Base-by-base conservation (phyloP, 2,329 filamentous ascomycete genomes). In the Thelonectria discophora region DNA sequence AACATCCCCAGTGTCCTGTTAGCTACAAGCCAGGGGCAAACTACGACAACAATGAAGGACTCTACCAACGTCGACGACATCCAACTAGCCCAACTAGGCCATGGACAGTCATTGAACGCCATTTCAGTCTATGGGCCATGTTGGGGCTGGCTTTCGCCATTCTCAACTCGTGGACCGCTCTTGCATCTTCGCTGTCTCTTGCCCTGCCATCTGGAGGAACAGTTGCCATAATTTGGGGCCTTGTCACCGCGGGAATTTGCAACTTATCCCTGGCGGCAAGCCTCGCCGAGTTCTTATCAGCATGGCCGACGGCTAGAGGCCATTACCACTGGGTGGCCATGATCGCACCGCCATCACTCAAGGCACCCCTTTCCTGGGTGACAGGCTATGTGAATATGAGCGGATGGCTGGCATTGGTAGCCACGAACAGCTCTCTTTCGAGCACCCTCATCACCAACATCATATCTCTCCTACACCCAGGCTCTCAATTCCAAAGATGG, bases 241-340 rank as follows among this genome's bases (percentile, higher is more conserved):
- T 76, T 0, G 68, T 75, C 2, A 76, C 74, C 0, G 73, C 74
- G 7, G 74, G 74, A 5, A 62, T 75, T n/a, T 76, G 74, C 65
- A 76, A 76, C 46, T 47, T 76, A 12, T 75, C 74, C 3, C 75
- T 91, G 48, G 87, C 89, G 2, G 83, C 87, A 1, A 90, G 87
- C 15, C 79, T 92, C 10, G 89, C 89, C 21, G 90, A 92, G 73
- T 92, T 90, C 66, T 78, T 90, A 6, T 89, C 87, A 0, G 86
- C 87, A 1, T 90, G 86, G 47, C 81, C 80, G 1, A 82, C 80
- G 0, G 84, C 84, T 3, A 84, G 84, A 63, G 87, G 85, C 4
- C 83, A 89, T 73, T 91, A 92, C 65, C 88, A 91, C 72, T 92
- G 89, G 89, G 89, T 89, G 1, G 88, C 89, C n/a, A 69, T 63